Conservation (phyloP, 1,284 basidiomycete species). For the Apiotrichum mycotoxinovorans region DNA sequence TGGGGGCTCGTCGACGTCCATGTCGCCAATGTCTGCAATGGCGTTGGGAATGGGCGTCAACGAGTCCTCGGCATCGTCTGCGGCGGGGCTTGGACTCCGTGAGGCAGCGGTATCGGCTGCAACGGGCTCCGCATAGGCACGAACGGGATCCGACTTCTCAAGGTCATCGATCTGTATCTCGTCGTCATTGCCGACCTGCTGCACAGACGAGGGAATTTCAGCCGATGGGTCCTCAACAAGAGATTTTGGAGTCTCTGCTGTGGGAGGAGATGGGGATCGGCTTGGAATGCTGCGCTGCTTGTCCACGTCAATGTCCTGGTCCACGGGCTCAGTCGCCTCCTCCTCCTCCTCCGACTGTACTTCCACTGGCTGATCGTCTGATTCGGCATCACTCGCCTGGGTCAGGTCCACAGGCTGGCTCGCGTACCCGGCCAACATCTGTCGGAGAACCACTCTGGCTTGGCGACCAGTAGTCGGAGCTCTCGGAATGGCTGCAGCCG, state of each 20-base stretch:
- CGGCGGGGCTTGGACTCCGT: no score
- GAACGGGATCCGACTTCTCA: neutral
- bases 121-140: no score
- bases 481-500: neutral
- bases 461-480: conserved; percentile 20
- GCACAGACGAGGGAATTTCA: no score
- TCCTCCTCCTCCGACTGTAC: conserved; percentile 22
- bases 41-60: neutral
- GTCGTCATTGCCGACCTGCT: neutral
- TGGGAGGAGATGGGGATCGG: no score
- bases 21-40: neutral
- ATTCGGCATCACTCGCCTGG: conserved; percentile 16
- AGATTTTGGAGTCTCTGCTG: neutral
- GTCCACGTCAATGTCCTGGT: no score
- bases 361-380: conserved; percentile 18
- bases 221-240: no score
- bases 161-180: neutral
- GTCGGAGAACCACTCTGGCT: conserved; percentile 51
- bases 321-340: no score
- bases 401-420: conserved; percentile 31
- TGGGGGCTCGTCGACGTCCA: conserved; percentile 1
- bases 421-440: conserved; percentile 57
- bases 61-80: neutral
- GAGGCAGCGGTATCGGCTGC: no score
- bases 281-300: no score